Percentiles rank a stretch among this genome's conserved stretches.
Evolutionary conservation across 805 yeast species (phyloP).

Genomic region (Citeromyces matritensis): DNA sequence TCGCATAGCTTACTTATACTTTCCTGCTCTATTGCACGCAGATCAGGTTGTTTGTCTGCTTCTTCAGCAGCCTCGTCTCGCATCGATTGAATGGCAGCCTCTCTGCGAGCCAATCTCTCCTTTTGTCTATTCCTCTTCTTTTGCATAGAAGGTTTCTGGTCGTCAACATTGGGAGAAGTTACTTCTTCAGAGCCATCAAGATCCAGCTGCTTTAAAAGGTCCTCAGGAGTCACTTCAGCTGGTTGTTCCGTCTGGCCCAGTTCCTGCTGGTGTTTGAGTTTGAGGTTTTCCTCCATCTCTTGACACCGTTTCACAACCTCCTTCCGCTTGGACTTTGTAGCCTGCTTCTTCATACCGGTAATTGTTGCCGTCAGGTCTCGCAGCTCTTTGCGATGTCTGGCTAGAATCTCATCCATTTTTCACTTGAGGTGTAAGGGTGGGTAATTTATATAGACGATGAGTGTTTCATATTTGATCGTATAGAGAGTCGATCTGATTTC

Average conservation of each 20-base stretch:
- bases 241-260: conserved; percentile 9
- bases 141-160: conserved; percentile 4
- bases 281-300: conserved; percentile 41
- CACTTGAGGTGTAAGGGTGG: no score
- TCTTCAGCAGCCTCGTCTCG: conserved; percentile 59
- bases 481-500: no score
- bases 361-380: conserved; percentile 50
- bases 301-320: conserved; percentile 45
- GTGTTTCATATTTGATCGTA: no score
- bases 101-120: conserved; percentile 66
- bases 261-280: conserved; percentile 40
- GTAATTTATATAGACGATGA: no score
- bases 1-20: conserved; percentile 40
- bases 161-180: conserved; percentile 3
- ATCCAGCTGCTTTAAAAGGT: conserved; percentile 44
- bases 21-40: conserved; percentile 56
- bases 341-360: conserved; percentile 73
- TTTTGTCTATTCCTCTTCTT: conserved; percentile 67
- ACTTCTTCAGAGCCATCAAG: conserved; percentile 16
- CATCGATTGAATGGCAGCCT: conserved; percentile 48
- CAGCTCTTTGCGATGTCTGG: conserved; percentile 55
- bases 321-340: conserved; percentile 65
- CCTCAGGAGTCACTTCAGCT: conserved; percentile 36
- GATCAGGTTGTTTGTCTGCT: conserved; percentile 51
- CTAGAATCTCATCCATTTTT: conserved; percentile 32